phyloP scores from a whole-genome alignment of 1,284 basidiomycete genomes.

The Moesziomyces antarcticus region DNA sequence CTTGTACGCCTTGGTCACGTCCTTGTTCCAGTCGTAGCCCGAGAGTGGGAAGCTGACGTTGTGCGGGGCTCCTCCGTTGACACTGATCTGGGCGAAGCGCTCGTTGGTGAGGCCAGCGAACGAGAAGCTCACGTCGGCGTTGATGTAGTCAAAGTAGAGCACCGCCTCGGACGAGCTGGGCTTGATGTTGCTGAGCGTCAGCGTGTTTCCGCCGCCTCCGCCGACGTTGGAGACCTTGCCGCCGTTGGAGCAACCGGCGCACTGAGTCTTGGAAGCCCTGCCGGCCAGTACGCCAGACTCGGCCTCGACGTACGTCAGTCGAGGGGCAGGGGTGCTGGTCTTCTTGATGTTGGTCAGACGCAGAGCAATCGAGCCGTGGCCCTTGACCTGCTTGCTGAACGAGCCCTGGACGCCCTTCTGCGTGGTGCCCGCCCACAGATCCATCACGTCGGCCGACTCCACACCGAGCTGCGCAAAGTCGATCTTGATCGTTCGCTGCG shows the following conservation, averaged over 20 bases:
- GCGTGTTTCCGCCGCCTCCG: constrained; percentile 12
- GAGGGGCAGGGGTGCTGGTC: constrained; percentile 4
- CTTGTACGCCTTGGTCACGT: constrained; percentile 40
- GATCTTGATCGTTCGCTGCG: constrained; percentile 23
- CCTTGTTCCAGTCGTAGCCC: constrained; percentile 43
- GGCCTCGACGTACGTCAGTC: constrained; percentile 31
- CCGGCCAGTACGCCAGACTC: constrained; percentile 21
- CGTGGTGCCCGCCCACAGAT: constrained; percentile 31
- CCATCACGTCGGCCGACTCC: constrained; percentile 32
- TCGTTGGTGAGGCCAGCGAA: constrained; percentile 32
- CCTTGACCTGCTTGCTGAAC: constrained; percentile 30
- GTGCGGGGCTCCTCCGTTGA: constrained; percentile 47
- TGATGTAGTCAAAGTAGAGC: constrained; percentile 54
- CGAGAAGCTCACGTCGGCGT: constrained; percentile 39
- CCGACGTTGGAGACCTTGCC: constrained; percentile 39
- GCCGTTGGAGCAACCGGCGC: constrained; percentile 39
- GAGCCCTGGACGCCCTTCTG: constrained; percentile 8
- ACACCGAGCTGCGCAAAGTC: constrained; percentile 38
- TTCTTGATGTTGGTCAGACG: constrained; percentile 37
- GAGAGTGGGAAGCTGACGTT: constrained; percentile 43
- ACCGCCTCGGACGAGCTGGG: constrained; percentile 15
- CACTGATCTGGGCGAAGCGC: constrained; percentile 26
- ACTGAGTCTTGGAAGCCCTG: constrained; percentile 8
- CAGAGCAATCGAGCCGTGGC: constrained; percentile 38
- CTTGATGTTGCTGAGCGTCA: constrained; percentile 29